phyloP scores from a whole-genome alignment of 1,284 basidiomycete species.

The Melanopsichium pennsylvanicum region DNA sequence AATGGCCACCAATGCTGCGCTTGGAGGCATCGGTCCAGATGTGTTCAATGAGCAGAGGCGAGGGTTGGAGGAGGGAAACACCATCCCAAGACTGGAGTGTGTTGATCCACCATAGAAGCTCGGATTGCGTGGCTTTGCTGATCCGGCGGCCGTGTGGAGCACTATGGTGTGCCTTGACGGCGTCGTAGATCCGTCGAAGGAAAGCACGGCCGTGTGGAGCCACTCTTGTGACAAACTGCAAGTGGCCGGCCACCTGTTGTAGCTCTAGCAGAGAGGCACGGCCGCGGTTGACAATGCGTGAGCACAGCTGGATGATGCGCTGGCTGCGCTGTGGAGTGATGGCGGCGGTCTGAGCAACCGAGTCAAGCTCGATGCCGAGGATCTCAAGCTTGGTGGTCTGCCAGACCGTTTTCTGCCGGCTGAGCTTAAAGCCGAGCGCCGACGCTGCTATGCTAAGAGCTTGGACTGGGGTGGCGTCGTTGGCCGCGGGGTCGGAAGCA shows the following conservation, averaged over 20 bases:
- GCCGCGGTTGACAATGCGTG: neutral
- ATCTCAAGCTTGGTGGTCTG: neutral
- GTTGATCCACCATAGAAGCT: neutral
- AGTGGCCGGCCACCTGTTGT: neutral
- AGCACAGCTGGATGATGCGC: neutral
- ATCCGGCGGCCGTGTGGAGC: no score
- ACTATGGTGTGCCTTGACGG: neutral
- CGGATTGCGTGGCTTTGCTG: no score
- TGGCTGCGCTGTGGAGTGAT: neutral
- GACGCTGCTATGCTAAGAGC: no score
- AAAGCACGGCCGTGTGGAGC: neutral
- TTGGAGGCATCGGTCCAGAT: neutral
- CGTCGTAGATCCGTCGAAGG: neutral
- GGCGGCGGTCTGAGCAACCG: neutral
- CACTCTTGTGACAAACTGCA: neutral
- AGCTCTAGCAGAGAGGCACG: neutral
- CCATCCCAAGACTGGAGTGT: neutral
- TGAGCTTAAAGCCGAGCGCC: no score
- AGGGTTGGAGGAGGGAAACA: neutral
- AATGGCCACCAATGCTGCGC: neutral
- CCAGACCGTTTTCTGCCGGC: neutral
- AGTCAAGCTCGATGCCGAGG: neutral
- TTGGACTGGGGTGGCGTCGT: no score
- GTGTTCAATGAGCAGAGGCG: neutral
- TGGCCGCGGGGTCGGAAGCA: no score